Base-by-base conservation (phyloP, 352 stramenopile genomes). In the Pythium periplocum region DNA sequence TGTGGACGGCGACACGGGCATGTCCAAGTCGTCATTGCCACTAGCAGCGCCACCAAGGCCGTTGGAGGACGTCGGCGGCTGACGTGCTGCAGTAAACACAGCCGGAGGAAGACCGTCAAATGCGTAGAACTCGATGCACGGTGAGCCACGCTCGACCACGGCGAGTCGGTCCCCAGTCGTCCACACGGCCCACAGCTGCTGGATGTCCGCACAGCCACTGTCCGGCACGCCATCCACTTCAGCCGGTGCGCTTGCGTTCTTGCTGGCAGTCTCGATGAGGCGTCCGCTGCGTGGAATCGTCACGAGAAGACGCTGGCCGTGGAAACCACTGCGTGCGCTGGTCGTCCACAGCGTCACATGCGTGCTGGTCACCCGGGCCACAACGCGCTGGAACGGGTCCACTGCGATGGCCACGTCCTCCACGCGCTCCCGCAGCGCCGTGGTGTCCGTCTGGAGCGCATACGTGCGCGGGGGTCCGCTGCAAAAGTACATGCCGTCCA, bases 391-490 rank as follows among this genome's bases (percentile, higher is more conserved):
- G 1, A 62, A 72, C 37, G 71, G 67, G 45, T 92, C 76, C 54
- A 85, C 64, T 32, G 75, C 73, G 50, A 88, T 11, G 2, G 68
- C 69, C 12, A 89, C 76, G 45, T 64, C 68, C 55, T 88, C 78
- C 4, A 60, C 54, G 38, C 59, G 59, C 30, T 75, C 58, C 35
- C 11, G 35, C 2, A 48, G 30, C 39, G 38, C 37, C 6, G 42
- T 17, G 1, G 59, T 50, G 38, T 59, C 61, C 17, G 17, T 26
- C 17, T 26, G 17, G 17, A 26, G 17, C 34, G 71, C 71, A 53
- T 87, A 92, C 44, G 68, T 69, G 55, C 76, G 81, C 55, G 81
- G 81, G 12, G 81, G 81, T 2, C 81, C 81, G 51, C 63, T 82
- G 59, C 74, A 82, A 61, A 90, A 89, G 66, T 78, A 83, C 78